Evolutionary conservation across 805 yeast genomes (phyloP).

Genomic region (Ascoidea tarda): DNA sequence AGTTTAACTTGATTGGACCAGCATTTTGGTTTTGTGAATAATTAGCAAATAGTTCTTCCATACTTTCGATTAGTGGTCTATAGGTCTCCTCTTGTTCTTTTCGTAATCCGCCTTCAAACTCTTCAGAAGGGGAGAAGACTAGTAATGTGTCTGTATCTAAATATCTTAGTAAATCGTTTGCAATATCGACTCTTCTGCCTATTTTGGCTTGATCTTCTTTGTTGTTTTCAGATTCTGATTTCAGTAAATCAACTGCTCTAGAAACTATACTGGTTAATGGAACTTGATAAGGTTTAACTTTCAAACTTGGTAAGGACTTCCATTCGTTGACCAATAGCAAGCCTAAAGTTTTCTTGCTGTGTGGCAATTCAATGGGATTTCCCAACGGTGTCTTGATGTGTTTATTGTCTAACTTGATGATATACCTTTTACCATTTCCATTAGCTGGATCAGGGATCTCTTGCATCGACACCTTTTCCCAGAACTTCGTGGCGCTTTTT

Average conservation of each 20-base stretch:
- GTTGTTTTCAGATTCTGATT: slow-evolving; percentile 20
- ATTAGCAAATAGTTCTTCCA: slow-evolving; percentile 42
- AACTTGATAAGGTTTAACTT: slow-evolving; percentile 61
- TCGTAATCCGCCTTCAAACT: slow-evolving; percentile 75
- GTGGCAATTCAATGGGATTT: slow-evolving; percentile 49
- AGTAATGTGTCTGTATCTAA: slow-evolving; percentile 90
- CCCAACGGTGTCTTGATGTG: slow-evolving; percentile 82
- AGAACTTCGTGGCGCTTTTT: slow-evolving; percentile 58
- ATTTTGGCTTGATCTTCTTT: slow-evolving; percentile 42
- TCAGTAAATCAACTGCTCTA: slow-evolving; percentile 67
- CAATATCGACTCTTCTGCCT: slow-evolving; percentile 43
- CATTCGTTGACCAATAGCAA: slow-evolving; percentile 76
- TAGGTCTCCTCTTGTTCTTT: slow-evolving; percentile 67
- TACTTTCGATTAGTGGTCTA: slow-evolving; percentile 56
- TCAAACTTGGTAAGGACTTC: slow-evolving; percentile 53
- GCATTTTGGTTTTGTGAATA: slow-evolving; percentile 14
- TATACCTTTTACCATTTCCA: background rate
- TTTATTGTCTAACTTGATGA: slow-evolving; percentile 55
- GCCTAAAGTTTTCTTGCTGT: slow-evolving; percentile 46
- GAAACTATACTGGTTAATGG: slow-evolving; percentile 84
- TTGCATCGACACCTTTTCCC: slow-evolving; percentile 52
- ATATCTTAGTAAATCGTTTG: slow-evolving; percentile 55
- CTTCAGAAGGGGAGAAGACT: slow-evolving; percentile 67
- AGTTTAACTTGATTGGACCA: slow-evolving; percentile 28
- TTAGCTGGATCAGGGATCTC: slow-evolving; percentile 18